These are phyloP conservation scores for Taiozyma sp. DNA, from an alignment of 1,139 yeast species.

Conservation along the genomic window DNA sequence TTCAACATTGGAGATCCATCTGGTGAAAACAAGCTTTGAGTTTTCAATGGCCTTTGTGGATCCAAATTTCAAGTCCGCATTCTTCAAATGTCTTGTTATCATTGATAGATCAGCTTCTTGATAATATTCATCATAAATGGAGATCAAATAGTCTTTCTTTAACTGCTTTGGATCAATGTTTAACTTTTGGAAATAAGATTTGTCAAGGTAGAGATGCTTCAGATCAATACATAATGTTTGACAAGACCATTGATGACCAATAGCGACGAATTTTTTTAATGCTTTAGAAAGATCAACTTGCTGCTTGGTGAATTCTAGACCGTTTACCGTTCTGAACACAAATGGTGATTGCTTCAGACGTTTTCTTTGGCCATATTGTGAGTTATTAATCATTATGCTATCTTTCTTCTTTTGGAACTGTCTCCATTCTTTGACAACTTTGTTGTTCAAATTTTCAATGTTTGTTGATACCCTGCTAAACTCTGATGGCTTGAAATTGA, in stretches of 20 bases:
- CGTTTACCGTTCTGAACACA: conserved; percentile 12
- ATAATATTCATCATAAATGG: conserved; percentile 24
- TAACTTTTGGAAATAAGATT: conserved; percentile 2
- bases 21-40: conserved; percentile 12
- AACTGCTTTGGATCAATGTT: background rate
- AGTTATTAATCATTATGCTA: background rate
- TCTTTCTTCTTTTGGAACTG: conserved; percentile 9
- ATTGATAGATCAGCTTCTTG: conserved; percentile 10
- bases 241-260: conserved; percentile 23
- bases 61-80: conserved; percentile 7
- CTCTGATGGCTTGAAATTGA: conserved; percentile 9
- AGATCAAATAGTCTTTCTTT: conserved; percentile 10
- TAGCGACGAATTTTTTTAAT: conserved; percentile 14
- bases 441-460: conserved; percentile 11
- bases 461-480: conserved; percentile 1
- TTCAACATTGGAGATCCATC: conserved; percentile 20
- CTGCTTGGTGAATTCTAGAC: conserved; percentile 16
- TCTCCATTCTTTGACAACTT: conserved; percentile 20
- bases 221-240: conserved; percentile 21
- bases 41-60: conserved; percentile 9
- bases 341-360: conserved; percentile 15
- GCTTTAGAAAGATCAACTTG: conserved; percentile 17
- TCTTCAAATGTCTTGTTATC: conserved; percentile 14
- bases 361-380: conserved; percentile 6
- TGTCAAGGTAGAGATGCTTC: conserved; percentile 14